Percentiles rank a stretch among this genome's conserved stretches.
phyloP scores from a whole-genome alignment of 2,329 filamentous ascomycete species.

The Plectosphaerella plurivora region DNA sequence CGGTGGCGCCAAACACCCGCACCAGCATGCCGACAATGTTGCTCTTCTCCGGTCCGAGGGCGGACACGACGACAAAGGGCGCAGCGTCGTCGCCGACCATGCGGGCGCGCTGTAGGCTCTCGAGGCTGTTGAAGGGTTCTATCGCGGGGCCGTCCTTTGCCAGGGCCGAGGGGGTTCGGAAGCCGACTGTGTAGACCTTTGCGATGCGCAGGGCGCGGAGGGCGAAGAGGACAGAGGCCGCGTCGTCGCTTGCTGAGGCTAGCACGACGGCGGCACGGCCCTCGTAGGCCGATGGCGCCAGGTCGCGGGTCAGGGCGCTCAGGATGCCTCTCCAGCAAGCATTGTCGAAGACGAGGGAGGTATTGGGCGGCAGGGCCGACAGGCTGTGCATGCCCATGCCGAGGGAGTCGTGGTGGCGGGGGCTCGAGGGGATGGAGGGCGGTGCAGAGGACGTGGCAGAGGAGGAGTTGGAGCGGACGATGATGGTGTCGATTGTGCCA shows the following conservation, averaged over 20 bases:
- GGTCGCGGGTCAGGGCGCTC: slow-evolving; percentile 73
- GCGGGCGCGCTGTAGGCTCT: slow-evolving; percentile 52
- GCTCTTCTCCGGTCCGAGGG: slow-evolving; percentile 72
- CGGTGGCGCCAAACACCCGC: slow-evolving; percentile 58
- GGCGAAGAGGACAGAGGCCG: slow-evolving; percentile 74
- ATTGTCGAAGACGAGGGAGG: slow-evolving; percentile 70
- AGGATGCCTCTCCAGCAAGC: slow-evolving; percentile 82
- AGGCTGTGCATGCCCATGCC: slow-evolving; percentile 12
- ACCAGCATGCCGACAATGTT: slow-evolving; percentile 73
- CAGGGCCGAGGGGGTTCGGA: slow-evolving; percentile 60
- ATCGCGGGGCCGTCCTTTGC: slow-evolving; percentile 61
- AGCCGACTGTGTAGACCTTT: slow-evolving; percentile 81
- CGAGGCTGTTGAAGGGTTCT: slow-evolving; percentile 75
- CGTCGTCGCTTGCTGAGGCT: slow-evolving; percentile 68
- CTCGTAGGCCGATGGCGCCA: slow-evolving; percentile 77
- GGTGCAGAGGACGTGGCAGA: slow-evolving; percentile 38
- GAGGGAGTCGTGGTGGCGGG: slow-evolving; percentile 25
- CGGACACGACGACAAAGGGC: slow-evolving; percentile 78
- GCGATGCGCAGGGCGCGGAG: slow-evolving; percentile 70
- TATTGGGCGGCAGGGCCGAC: slow-evolving; percentile 36
- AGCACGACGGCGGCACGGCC: slow-evolving; percentile 72
- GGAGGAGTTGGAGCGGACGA: slow-evolving; percentile 51
- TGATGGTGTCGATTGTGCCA: slow-evolving; percentile 77
- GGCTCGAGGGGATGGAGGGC: slow-evolving; percentile 43
- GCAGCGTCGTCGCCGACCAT: slow-evolving; percentile 46